phyloP scores from a whole-genome alignment of 2,329 filamentous ascomycete species.

The Aspergillus sp. region DNA sequence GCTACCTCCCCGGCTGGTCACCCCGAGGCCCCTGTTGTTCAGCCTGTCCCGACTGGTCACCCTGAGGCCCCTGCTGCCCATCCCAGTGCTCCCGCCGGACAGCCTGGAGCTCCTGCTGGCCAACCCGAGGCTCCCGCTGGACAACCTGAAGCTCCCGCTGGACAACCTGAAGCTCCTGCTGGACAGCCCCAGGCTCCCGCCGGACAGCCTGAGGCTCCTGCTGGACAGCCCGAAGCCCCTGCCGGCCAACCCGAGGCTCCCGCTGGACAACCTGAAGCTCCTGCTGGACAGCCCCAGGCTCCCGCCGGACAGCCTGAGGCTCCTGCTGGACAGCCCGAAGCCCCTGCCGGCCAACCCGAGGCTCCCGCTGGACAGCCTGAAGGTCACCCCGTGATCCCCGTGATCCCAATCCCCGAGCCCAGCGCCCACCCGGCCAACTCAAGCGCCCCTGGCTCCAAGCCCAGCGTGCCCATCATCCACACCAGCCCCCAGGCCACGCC shows the following conservation, averaged over 20 bases:
- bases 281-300: neutral
- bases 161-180: slow-evolving; percentile 16
- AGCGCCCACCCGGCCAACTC: neutral
- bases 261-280: slow-evolving; percentile 9
- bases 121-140: neutral
- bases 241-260: slow-evolving; percentile 5
- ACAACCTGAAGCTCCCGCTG: slow-evolving; percentile 10
- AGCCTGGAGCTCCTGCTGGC: slow-evolving; percentile 9
- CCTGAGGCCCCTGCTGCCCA: neutral
- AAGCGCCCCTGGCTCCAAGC: slow-evolving; percentile 21
- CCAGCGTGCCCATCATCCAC: slow-evolving; percentile 1
- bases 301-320: slow-evolving; percentile 2
- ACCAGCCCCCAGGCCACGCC: neutral
- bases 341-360: slow-evolving; percentile 9
- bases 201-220: neutral
- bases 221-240: neutral
- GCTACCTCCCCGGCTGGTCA: neutral
- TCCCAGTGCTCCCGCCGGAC: slow-evolving; percentile 9
- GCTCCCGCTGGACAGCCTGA: slow-evolving; percentile 8
- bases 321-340: slow-evolving; percentile 7
- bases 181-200: slow-evolving; percentile 12
- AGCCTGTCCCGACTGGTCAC: slow-evolving; percentile 16
- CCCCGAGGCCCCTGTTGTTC: neutral
- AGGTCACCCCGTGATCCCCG: neutral
- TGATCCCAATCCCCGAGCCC: too few species aligned